Evolutionary conservation across 225 moss, liverwort and hornwort genomes (phyloP).

Genomic region (Sphagnum contortum): DNA sequence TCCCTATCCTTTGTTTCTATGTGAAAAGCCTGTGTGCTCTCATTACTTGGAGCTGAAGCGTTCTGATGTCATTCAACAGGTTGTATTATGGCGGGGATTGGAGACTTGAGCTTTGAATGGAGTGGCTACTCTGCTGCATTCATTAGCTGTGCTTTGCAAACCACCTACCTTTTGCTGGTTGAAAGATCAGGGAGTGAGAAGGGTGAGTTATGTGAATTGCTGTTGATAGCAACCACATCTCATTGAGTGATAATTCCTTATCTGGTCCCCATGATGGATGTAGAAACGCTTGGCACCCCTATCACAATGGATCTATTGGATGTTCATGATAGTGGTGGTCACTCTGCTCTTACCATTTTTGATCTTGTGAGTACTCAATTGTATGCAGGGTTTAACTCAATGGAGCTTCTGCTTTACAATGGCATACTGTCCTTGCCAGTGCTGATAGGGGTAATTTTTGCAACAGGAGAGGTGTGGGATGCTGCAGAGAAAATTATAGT

Average conservation of each 20-base stretch:
- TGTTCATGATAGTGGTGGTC: no score
- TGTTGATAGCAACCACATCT: not conserved
- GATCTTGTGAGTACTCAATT: not conserved
- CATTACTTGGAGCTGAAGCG: not conserved
- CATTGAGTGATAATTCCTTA: no score
- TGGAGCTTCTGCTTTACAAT: slow-evolving; percentile 49
- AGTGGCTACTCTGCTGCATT: slow-evolving; percentile 52
- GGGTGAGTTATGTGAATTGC: slow-evolving; percentile 14
- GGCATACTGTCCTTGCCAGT: slow-evolving; percentile 57
- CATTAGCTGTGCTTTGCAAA: slow-evolving; percentile 53
- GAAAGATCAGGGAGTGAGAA: slow-evolving; percentile 51
- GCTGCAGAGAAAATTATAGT: slow-evolving; percentile 32
- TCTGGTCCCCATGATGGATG: no score
- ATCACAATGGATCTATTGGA: no score
- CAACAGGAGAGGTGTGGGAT: slow-evolving; percentile 49
- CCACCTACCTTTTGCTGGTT: slow-evolving; percentile 44
- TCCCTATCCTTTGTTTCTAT: no score
- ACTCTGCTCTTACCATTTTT: not conserved
- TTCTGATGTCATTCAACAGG: slow-evolving; percentile 17
- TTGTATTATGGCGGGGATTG: slow-evolving; percentile 60
- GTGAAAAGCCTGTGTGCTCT: no score
- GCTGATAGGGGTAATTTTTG: slow-evolving; percentile 32
- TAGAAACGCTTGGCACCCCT: no score
- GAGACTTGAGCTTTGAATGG: slow-evolving; percentile 52
- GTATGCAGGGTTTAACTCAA: slow-evolving; percentile 48